Base-by-base conservation (phyloP, 257 asterid species). In the Paulownia fortunei region DNA sequence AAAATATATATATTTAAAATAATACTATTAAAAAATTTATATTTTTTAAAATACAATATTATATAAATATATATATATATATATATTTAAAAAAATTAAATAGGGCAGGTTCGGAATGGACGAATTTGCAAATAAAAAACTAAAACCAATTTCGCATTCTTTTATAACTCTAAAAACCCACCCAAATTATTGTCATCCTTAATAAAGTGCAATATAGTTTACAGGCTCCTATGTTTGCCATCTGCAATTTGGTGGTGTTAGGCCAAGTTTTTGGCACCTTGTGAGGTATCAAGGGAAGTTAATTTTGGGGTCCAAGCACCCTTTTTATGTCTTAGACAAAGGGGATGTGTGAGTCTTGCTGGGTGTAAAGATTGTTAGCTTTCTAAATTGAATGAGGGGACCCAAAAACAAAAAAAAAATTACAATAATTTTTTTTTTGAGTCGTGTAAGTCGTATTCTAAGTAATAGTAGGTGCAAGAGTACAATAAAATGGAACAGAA, bases 161-260 rank as follows among this genome's bases (percentile, higher is more conserved):
- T n/a, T n/a, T n/a, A n/a, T n/a, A n/a, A n/a, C n/a, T n/a, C n/a
- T n/a, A n/a, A n/a, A n/a, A n/a, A n/a, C n/a, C n/a, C n/a, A n/a
- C n/a, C n/a, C n/a, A n/a, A n/a, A n/a, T n/a, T n/a, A n/a, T n/a
- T n/a, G n/a, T n/a, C n/a, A n/a, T n/a, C n/a, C n/a, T n/a, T n/a
- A n/a, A n/a, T n/a, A n/a, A n/a, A n/a, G 46, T 60, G 52, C 75
- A 69, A 13, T 73, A 72, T 36, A 18, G 5, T 64, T 58, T 71
- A 64, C 27, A 63, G 66, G 63, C 58, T 80, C 51, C 70, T 60
- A 71, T 75, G 55, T 77, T 69, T 74, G 74, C 86, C 89, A 86
- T 84, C 87, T 84, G 86, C 85, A 68, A 23, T 77, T 78, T 10
- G 19, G 46, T 65, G 80, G 64, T 61, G 44, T 34, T 41, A 65